Conservation (phyloP, 2,329 filamentous ascomycete genomes). For the Monosporascus sp. region DNA sequence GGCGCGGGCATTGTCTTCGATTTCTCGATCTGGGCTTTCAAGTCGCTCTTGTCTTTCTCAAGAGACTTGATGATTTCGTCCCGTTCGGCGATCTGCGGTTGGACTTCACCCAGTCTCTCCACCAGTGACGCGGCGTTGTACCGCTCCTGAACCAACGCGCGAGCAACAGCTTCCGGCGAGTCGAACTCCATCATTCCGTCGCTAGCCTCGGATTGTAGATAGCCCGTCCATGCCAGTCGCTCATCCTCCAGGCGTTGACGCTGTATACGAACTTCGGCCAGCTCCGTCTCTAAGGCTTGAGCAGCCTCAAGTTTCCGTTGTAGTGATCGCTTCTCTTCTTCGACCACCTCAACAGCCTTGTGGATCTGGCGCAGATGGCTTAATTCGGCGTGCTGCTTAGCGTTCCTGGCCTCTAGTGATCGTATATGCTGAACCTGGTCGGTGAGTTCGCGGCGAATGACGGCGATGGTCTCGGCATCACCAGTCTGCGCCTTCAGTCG, state of each 20-base stretch:
- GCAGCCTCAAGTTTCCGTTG: conserved; percentile 73
- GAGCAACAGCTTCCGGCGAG: conserved; percentile 80
- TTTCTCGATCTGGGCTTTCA: conserved; percentile 67
- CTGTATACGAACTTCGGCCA: conserved; percentile 75
- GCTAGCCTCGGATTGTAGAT: conserved; percentile 63
- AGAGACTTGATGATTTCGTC: conserved; percentile 69
- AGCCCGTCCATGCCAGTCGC: conserved; percentile 77
- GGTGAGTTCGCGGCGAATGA: conserved; percentile 82
- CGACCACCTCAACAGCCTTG: conserved; percentile 86
- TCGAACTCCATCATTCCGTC: conserved; percentile 69
- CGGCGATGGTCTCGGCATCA: conserved; percentile 76
- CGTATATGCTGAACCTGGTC: conserved; percentile 92
- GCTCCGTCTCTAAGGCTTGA: conserved; percentile 66
- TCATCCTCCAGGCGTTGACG: conserved; percentile 87
- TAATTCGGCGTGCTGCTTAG: conserved; percentile 74
- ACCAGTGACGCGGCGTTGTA: conserved; percentile 74
- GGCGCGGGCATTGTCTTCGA: conserved; percentile 48
- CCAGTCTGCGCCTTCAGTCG: conserved; percentile 80
- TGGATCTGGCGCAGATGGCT: conserved; percentile 75
- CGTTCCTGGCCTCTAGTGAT: conserved; percentile 71
- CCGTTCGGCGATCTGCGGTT: conserved; percentile 72
- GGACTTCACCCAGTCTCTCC: conserved; percentile 71
- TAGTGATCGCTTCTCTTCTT: conserved; percentile 86
- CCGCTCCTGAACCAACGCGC: conserved; percentile 76
- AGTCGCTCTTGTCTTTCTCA: conserved; percentile 60